A percentile compares a stretch with the other conserved stretches of the same genome.
Conservation (phyloP, 306 rosid genomes). For the Corylus avellana region DNA sequence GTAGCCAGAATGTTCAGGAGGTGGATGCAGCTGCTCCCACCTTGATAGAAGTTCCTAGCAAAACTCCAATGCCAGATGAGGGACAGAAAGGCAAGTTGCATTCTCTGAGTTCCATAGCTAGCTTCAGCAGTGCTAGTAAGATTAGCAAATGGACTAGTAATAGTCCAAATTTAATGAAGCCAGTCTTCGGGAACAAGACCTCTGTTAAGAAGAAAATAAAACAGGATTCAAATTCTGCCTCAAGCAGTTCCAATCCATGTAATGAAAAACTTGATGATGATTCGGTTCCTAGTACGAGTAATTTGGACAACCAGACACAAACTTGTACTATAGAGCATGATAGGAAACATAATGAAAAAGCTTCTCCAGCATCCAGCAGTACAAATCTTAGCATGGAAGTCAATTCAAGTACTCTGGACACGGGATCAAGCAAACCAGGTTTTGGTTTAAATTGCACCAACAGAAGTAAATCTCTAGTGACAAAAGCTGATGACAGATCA, state of each 20-base stretch:
- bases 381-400: constrained; percentile 57
- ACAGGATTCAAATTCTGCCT: constrained; percentile 51
- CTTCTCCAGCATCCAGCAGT: constrained; percentile 47
- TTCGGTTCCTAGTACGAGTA: constrained; percentile 42
- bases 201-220: constrained; percentile 66
- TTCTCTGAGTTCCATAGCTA: constrained; percentile 48
- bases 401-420: constrained; percentile 41
- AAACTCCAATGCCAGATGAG: constrained; percentile 40
- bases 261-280: constrained; percentile 37
- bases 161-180: constrained; percentile 56
- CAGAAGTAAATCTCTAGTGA: constrained; percentile 53
- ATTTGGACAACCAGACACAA: constrained; percentile 43
- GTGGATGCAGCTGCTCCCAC: constrained; percentile 39
- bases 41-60: constrained; percentile 38
- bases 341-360: constrained; percentile 47
- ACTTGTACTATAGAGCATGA: constrained; percentile 44
- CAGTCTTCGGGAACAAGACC: constrained; percentile 60
- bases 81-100: constrained; percentile 38
- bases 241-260: constrained; percentile 41
- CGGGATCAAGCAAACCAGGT: constrained; percentile 50
- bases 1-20: constrained; percentile 37
- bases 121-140: constrained; percentile 44
- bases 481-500: constrained; percentile 64
- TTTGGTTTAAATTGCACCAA: constrained; percentile 48
- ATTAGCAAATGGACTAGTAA: constrained; percentile 59